These are phyloP conservation scores for Fraxinus excelsior DNA, from an alignment of 257 asterid species.

Conservation along the genomic window DNA sequence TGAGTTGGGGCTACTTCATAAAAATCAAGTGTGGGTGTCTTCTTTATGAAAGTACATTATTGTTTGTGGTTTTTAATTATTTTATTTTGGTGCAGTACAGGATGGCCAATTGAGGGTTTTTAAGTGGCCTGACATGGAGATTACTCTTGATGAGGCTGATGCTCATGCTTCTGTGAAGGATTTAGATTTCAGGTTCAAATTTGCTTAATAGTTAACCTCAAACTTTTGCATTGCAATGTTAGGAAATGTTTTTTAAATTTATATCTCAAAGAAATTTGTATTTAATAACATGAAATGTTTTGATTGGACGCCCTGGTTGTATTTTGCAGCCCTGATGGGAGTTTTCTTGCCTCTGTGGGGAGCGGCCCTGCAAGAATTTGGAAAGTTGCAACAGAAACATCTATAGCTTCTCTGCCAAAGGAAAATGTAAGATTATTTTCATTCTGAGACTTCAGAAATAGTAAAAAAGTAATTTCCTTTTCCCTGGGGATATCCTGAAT, in stretches of 20 bases:
- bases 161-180: conserved; percentile 83
- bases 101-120: conserved; percentile 92
- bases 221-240: conserved; percentile 16
- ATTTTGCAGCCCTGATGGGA: conserved; percentile 78
- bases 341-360: conserved; percentile 85
- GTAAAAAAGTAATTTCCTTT: conserved; percentile 1
- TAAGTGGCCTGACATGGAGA: conserved; percentile 90
- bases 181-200: conserved; percentile 81
- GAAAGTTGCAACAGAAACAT: conserved; percentile 58
- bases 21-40: conserved; percentile 8
- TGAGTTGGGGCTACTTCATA: neutral
- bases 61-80: conserved; percentile 27
- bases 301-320: conserved; percentile 28
- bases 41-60: conserved; percentile 17
- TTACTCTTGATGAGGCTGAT: conserved; percentile 53
- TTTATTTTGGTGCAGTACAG: conserved; percentile 60
- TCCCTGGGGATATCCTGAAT: neutral
- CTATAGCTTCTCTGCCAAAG: conserved; percentile 66
- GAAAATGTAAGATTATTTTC: conserved; percentile 54
- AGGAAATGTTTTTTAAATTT: conserved; percentile 4
- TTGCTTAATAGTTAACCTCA: conserved; percentile 13
- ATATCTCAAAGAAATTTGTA: neutral
- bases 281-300: neutral
- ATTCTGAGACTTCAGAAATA: neutral
- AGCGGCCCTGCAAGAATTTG: conserved; percentile 88